Base-by-base conservation (phyloP, 495 filamentous ascomycete species). In the Penicillium canariense region DNA sequence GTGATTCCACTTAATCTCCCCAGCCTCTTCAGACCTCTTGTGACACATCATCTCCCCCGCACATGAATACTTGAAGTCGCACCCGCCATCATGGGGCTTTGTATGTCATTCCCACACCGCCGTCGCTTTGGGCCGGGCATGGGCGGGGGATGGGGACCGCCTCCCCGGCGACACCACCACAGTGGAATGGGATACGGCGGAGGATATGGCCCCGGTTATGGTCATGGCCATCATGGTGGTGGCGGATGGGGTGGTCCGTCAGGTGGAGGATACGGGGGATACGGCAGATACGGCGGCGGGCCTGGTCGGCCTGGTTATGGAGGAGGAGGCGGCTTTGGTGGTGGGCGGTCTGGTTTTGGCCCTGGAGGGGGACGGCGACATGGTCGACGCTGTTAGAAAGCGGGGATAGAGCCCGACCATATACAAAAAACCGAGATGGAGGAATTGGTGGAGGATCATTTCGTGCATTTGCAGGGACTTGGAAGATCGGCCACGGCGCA, bases 81-180 rank as follows among this genome's bases (percentile, higher is more conserved):
- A 11, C 7, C 20, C 14, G 23, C 2, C 15, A 34, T 30, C 12
- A 62, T 62, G 59, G 59, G 59, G 22, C 59, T 62, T 22, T 62
- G 55, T 35, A 54, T 62, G 54, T 62, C 59, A 14, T 43, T 62
- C 17, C 59, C 59, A 15, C 55, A 43, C 11, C 59, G 26, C 20
- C 34, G 34, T 12, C 23, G 27, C 31, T 34, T 47, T 25, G 26
- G 31, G 23, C 54, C 58, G 27, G 52, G 52, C 9, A 52, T 60
- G 47, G 57, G 40, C 1, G 44, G 49, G 4, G 58, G 44, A 17
- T 57, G 50, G 18, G 58, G 54, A 2, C 50, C 54, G 7, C 54
- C 55, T 36, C 35, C 51, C 32, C 59, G 59, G 17, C 55, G 47
- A 23, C 27, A 45, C 27, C 23, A 48, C 34, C 17, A 38, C 5